Percentiles rank a stretch among this genome's conserved stretches.
Conservation (phyloP, 2,329 filamentous ascomycete species). For the Akanthomyces lecanii region DNA sequence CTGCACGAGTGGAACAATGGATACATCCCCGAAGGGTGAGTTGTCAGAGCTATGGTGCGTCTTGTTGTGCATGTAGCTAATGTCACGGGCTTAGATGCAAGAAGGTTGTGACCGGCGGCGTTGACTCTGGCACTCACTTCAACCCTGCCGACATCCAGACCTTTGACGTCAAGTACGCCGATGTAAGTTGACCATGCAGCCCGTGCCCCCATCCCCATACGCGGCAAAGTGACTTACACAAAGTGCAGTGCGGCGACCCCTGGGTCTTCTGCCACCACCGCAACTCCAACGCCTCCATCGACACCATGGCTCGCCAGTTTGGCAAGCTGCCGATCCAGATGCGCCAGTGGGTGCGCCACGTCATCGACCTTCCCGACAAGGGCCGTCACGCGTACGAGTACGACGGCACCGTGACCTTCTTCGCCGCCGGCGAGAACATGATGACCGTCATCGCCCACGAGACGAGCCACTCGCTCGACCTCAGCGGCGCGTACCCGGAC, state of each 20-base stretch:
- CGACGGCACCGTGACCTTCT: slow-evolving; percentile 10
- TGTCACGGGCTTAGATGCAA: background rate
- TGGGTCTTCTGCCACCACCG: slow-evolving; percentile 28
- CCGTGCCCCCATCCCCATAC: background rate
- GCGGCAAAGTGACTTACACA: background rate
- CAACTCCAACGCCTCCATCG: slow-evolving; percentile 19
- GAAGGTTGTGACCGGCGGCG: slow-evolving; percentile 10
- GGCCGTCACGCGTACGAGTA: slow-evolving; percentile 10
- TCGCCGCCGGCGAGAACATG: slow-evolving; percentile 14
- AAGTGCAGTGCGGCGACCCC: slow-evolving; percentile 21
- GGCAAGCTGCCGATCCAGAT: slow-evolving; percentile 26
- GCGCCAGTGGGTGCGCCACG: slow-evolving; percentile 24
- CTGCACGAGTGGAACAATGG: slow-evolving; percentile 15
- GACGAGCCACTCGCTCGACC: slow-evolving; percentile 15
- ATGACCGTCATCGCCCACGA: slow-evolving; percentile 15
- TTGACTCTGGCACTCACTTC: slow-evolving; percentile 4
- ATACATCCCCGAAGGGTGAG: slow-evolving; percentile 10
- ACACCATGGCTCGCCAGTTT: slow-evolving; percentile 24
- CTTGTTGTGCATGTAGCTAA: background rate
- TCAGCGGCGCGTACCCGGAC: slow-evolving; percentile 10
- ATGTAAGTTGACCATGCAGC: background rate
- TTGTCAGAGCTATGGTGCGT: background rate
- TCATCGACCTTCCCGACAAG: slow-evolving; percentile 10
- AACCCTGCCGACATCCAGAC: slow-evolving; percentile 12
- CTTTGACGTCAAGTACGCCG: slow-evolving; percentile 14